phyloP scores from a whole-genome alignment of 768 basidiomycete genomes.

The Pisolithus sp. region DNA sequence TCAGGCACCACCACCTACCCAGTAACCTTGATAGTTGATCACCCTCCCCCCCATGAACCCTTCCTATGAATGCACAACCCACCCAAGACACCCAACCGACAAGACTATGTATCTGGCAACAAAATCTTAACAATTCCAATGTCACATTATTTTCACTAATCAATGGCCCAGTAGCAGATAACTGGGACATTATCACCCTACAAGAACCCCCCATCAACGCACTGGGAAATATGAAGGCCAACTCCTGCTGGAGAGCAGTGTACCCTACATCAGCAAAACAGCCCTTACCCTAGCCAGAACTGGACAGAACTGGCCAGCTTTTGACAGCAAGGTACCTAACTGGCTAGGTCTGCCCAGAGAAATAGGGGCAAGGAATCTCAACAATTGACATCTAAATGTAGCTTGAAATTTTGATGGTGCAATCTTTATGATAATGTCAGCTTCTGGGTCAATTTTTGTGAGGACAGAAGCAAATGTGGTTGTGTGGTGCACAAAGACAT shows the following conservation, averaged over 20 bases:
- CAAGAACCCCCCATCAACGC: background rate
- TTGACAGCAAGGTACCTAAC: too few species aligned
- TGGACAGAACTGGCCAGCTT: too few species aligned
- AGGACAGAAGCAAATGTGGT: too few species aligned
- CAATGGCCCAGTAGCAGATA: background rate
- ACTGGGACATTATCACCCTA: constrained; percentile 4
- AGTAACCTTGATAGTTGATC: background rate
- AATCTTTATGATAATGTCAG: too few species aligned
- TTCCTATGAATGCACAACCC: background rate
- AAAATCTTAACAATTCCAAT: constrained; percentile 24
- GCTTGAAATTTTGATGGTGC: too few species aligned
- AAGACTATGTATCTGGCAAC: constrained; percentile 21
- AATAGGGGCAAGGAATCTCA: too few species aligned
- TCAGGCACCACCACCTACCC: background rate
- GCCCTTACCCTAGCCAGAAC: too few species aligned
- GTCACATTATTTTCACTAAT: constrained; percentile 13
- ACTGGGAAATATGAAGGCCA: background rate
- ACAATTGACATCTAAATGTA: too few species aligned
- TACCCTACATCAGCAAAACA: too few species aligned
- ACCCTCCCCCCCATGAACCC: background rate
- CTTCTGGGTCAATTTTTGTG: too few species aligned
- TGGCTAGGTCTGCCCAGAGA: too few species aligned
- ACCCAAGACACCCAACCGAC: background rate
- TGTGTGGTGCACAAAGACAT: too few species aligned
- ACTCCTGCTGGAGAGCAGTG: background rate